Evolutionary conservation across 148 eudicot species (phyloP).

Genomic region (Agrostemma githago): DNA sequence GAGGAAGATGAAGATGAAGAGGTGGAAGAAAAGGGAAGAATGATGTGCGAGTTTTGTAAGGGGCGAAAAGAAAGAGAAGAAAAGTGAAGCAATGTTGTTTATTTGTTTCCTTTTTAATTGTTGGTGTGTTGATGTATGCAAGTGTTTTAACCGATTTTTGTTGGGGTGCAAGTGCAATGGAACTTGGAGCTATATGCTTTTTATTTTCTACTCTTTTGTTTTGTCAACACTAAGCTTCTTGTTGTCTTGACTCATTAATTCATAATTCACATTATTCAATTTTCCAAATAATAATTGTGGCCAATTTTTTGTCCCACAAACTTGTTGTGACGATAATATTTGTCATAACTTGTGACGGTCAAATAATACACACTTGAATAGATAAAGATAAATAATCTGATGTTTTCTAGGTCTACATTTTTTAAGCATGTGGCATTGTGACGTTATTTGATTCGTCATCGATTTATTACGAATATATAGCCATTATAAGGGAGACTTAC

Average conservation of each 20-base stretch:
- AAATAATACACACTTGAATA: too few species aligned
- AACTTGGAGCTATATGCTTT: slow-evolving; percentile 20
- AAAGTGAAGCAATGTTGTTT: background rate
- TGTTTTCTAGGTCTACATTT: too few species aligned
- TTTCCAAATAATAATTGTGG: too few species aligned
- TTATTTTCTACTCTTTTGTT: background rate
- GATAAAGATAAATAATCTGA: too few species aligned
- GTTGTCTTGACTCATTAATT: background rate
- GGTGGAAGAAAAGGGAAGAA: background rate
- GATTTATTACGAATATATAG: too few species aligned
- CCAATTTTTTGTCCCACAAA: too few species aligned
- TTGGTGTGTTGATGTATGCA: slow-evolving; percentile 1
- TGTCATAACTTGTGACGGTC: too few species aligned
- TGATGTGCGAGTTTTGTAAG: background rate
- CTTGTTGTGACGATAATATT: too few species aligned
- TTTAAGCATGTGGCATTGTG: too few species aligned
- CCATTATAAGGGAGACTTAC: too few species aligned
- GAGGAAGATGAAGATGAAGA: background rate
- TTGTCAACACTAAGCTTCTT: background rate
- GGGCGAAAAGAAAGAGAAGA: background rate
- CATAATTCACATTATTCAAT: too few species aligned
- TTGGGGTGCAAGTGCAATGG: background rate
- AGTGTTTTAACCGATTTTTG: slow-evolving; percentile 17
- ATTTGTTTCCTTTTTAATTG: background rate
- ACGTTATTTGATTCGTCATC: too few species aligned